Evolutionary conservation across 805 yeast genomes (phyloP).

Genomic region (Teunomyces stri): DNA sequence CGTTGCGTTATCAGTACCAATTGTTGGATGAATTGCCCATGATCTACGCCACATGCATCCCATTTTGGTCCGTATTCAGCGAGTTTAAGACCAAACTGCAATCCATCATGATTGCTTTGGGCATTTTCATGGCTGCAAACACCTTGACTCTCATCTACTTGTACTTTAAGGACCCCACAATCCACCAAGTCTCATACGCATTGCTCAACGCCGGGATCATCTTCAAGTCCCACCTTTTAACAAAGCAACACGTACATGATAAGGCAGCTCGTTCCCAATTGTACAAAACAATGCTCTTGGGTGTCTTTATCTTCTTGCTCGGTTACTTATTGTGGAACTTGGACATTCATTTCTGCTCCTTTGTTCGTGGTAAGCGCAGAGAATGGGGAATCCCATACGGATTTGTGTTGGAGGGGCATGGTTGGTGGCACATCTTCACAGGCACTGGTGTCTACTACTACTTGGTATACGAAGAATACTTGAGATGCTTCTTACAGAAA

Average conservation of each 20-base stretch:
- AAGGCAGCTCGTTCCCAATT: slow-evolving; percentile 45
- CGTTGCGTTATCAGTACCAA: slow-evolving; percentile 84
- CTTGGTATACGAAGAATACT: slow-evolving; percentile 72
- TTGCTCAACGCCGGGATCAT: slow-evolving; percentile 72
- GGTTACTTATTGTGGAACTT: slow-evolving; percentile 89
- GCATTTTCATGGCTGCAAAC: slow-evolving; percentile 53
- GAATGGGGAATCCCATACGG: slow-evolving; percentile 80
- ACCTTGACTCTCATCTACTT: slow-evolving; percentile 70
- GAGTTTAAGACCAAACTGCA: slow-evolving; percentile 46
- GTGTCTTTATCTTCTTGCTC: slow-evolving; percentile 59
- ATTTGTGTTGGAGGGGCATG: slow-evolving; percentile 83
- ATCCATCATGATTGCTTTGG: slow-evolving; percentile 45
- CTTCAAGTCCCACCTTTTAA: slow-evolving; percentile 52
- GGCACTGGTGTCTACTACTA: slow-evolving; percentile 87
- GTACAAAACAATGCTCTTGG: slow-evolving; percentile 53
- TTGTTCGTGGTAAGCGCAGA: slow-evolving; percentile 59
- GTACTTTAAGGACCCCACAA: slow-evolving; percentile 72
- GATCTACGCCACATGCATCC: slow-evolving; percentile 97
- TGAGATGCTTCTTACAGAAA: slow-evolving; percentile 64
- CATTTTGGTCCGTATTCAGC: slow-evolving; percentile 79
- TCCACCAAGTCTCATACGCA: slow-evolving; percentile 88
- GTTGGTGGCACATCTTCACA: slow-evolving; percentile 95
- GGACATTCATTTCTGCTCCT: slow-evolving; percentile 75
- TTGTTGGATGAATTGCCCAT: slow-evolving; percentile 93
- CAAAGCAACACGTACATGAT: slow-evolving; percentile 53